Conservation (phyloP, 75 land plant genomes). For the Pinus taeda region DNA sequence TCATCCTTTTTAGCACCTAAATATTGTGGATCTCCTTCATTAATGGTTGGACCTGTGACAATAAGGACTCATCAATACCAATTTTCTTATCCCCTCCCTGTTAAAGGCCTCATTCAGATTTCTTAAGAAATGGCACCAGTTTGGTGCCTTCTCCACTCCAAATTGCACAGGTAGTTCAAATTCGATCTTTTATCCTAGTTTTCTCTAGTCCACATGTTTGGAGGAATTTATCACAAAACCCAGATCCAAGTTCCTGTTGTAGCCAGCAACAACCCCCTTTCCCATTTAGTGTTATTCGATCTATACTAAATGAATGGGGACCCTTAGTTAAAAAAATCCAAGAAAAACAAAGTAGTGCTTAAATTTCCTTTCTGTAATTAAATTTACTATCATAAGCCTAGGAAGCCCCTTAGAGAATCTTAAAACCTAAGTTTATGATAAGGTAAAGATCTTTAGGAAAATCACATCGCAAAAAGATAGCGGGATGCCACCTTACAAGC, state of each 20-base stretch:
- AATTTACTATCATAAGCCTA: too few relatives aligned
- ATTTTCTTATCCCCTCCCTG: slow-evolving; percentile 23
- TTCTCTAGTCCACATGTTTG: slow-evolving; percentile 42
- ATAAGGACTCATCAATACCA: slow-evolving; percentile 23
- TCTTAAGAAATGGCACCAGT: background rate
- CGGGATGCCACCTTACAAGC: too few relatives aligned
- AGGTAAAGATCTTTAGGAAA: too few relatives aligned
- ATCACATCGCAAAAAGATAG: too few relatives aligned
- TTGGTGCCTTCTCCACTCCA: slow-evolving; percentile 5
- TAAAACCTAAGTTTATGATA: too few relatives aligned
- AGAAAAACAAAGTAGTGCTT: too few relatives aligned
- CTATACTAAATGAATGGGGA: too few relatives aligned
- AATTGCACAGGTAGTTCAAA: slow-evolving; percentile 41
- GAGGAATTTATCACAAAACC: background rate
- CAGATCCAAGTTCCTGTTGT: background rate
- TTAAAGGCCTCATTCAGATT: slow-evolving; percentile 9
- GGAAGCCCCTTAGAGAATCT: too few relatives aligned
- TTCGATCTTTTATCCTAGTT: slow-evolving; percentile 48
- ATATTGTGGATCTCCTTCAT: background rate
- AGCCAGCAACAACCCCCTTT: too few relatives aligned
- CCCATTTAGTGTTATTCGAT: too few relatives aligned
- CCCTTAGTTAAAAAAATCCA: too few relatives aligned
- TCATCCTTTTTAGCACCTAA: background rate
- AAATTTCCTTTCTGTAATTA: too few relatives aligned
- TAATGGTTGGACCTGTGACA: slow-evolving; percentile 9